Evolutionary conservation across 345 rosid species (phyloP), one percentile per base, ranked within the genome.

Genomic region (Lepidium africanum): DNA sequence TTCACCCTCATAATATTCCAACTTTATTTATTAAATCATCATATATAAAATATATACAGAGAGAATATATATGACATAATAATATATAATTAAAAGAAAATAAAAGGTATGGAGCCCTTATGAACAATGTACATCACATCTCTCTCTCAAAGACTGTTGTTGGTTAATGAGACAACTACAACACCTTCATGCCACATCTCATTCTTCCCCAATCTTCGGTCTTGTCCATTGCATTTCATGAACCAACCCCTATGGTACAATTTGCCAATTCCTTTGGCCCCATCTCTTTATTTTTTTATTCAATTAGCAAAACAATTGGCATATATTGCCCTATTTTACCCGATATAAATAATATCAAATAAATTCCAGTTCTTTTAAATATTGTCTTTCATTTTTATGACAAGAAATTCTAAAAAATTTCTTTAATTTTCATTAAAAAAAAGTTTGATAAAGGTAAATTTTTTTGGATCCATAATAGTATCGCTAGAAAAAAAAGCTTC

Each of bases 111-210:
- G 78, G 78, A 69, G 64, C 78, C 53, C 41, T 62, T 14, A 33
- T 65, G 77, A 73, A 59, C 72, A 59, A 63, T 68, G 66, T 63
- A 63, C 74, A 63, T 68, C 70, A 69, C 74, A 62, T 61, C 65
- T 56, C 69, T 68, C 57, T 69, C 65, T 55, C 49, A 62, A 19
- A 25, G 70, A 63, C 55, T 75, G 74, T 75, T 75, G 70, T 75
- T 69, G 75, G 74, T 75, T 75, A 75, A 75, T 75, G 78, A 75
- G 78, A 75, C 78, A 75, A 69, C 78, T 48, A 75, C 78, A 75
- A 69, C 60, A 75, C 78, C 65, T 75, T 69, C 57, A 75, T 75
- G 78, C 78, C 75, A 69, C 71, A 75, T 75, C 78, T 69, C 74
- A 69, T 75, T 75, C 78, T 75, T 75, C 74, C 73, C 74, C 71